Percentiles rank a stretch among this genome's conserved stretches.
phyloP scores from a whole-genome alignment of 148 eudicot species.

The Vaccinium darrowii region DNA sequence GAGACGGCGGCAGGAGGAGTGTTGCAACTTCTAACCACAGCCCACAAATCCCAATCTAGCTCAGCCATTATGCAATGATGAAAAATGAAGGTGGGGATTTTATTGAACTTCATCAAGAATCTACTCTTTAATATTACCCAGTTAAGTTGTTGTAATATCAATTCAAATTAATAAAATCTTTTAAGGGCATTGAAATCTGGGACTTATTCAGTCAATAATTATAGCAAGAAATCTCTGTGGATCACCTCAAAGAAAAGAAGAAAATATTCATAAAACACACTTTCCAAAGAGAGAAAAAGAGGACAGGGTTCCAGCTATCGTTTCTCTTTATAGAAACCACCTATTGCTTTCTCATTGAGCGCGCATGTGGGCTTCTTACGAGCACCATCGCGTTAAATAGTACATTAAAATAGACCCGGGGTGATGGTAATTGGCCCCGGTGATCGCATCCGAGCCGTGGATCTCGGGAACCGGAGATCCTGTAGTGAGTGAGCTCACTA shows the following conservation, averaged over 20 bases:
- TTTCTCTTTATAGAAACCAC: not conserved
- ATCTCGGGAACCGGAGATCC: too few species aligned
- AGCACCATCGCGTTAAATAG: too few species aligned
- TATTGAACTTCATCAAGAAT: not conserved
- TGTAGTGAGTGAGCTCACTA: too few species aligned
- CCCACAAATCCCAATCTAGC: constrained; percentile 15
- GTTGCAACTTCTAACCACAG: constrained; percentile 10
- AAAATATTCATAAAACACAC: not conserved
- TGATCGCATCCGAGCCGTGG: too few species aligned
- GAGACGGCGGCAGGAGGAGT: not conserved
- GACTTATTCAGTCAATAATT: not conserved
- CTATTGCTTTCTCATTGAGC: too few species aligned
- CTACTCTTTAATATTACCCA: not conserved
- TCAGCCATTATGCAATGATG: constrained; percentile 1
- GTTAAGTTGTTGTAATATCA: not conserved
- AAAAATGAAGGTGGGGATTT: not conserved
- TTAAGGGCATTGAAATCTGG: not conserved
- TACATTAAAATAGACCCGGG: too few species aligned
- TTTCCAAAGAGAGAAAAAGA: not conserved
- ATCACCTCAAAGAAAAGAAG: not conserved
- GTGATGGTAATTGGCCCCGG: too few species aligned
- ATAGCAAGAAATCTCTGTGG: not conserved
- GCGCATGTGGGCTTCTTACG: too few species aligned
- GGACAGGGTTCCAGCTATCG: not conserved
- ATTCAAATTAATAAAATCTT: not conserved